Conservation (phyloP, 2,329 filamentous ascomycete species). For the Botrytis sinoallii region DNA sequence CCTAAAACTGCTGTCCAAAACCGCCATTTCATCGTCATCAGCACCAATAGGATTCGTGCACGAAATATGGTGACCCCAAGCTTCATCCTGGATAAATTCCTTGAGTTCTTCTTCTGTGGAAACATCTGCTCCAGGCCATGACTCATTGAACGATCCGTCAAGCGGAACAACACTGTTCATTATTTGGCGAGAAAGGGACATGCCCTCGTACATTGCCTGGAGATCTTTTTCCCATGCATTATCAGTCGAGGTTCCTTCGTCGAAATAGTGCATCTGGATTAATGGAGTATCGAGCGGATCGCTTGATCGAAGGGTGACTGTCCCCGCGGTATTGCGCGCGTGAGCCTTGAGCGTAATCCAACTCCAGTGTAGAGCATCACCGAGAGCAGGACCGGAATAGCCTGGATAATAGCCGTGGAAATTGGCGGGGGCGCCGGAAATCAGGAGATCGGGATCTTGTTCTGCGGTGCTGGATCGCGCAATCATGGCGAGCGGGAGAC, state of each 20-base stretch:
- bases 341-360: constrained; percentile 49
- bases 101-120: constrained; percentile 41
- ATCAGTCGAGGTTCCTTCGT: not conserved
- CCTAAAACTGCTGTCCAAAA: constrained; percentile 42
- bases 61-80: constrained; percentile 57
- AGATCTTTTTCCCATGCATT: constrained; percentile 23
- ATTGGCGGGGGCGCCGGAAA: constrained; percentile 18
- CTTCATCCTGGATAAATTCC: constrained; percentile 47
- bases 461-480: constrained; percentile 19
- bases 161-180: constrained; percentile 44
- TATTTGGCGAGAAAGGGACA: constrained; percentile 29
- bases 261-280: constrained; percentile 61
- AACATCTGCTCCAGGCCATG: constrained; percentile 42
- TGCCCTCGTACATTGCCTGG: constrained; percentile 23
- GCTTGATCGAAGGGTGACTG: constrained; percentile 56
- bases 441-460: constrained; percentile 25
- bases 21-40: constrained; percentile 47
- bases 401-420: constrained; percentile 35
- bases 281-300: constrained; percentile 62
- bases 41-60: constrained; percentile 50
- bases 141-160: constrained; percentile 41
- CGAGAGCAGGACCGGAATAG: constrained; percentile 44
- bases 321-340: constrained; percentile 58
- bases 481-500: constrained; percentile 40
- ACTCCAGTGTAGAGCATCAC: constrained; percentile 33